These are phyloP conservation scores for Cinnamomum micranthum DNA, from an alignment of 164 flowering plant genomes.

Conservation along the genomic window DNA sequence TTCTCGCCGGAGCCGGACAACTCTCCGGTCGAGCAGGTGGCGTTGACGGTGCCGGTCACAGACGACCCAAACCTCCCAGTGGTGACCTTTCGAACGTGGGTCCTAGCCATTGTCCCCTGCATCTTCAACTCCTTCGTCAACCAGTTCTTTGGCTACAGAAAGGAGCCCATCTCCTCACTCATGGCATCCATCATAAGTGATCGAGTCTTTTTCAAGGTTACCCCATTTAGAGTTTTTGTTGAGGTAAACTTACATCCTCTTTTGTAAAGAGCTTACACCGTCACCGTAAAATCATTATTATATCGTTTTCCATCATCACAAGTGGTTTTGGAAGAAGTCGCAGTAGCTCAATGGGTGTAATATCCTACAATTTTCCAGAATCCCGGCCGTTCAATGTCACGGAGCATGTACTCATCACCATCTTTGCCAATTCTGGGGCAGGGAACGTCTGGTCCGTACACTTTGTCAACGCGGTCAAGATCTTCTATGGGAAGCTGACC, in stretches of 20 bases:
- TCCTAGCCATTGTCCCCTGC: conserved; percentile 60
- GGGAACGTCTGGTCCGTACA: conserved; percentile 82
- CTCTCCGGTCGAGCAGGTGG: conserved; percentile 64
- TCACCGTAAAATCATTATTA: no score
- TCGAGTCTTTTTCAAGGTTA: no score
- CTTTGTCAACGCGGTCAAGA: conserved; percentile 67
- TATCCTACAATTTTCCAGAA: conserved; percentile 40
- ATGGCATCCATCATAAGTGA: conserved; percentile 61
- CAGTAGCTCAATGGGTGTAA: no score
- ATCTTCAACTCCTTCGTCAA: conserved; percentile 71
- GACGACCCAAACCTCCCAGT: conserved; percentile 75
- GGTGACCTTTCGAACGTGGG: conserved; percentile 82
- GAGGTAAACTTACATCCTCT: no score
- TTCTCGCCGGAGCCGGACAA: conserved; percentile 25
- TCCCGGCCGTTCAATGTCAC: conserved; percentile 83
- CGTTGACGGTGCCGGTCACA: conserved; percentile 64
- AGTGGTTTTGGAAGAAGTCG: no score
- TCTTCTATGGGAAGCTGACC: conserved; percentile 54
- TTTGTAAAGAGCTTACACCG: no score
- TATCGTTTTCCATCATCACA: no score
- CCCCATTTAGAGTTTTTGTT: no score
- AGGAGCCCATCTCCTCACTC: conserved; percentile 53
- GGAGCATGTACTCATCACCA: conserved; percentile 89
- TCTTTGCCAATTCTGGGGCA: conserved; percentile 89
- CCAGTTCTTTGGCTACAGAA: conserved; percentile 57